phyloP scores from a whole-genome alignment of 768 basidiomycete genomes.

The Nidularia pulvinata region DNA sequence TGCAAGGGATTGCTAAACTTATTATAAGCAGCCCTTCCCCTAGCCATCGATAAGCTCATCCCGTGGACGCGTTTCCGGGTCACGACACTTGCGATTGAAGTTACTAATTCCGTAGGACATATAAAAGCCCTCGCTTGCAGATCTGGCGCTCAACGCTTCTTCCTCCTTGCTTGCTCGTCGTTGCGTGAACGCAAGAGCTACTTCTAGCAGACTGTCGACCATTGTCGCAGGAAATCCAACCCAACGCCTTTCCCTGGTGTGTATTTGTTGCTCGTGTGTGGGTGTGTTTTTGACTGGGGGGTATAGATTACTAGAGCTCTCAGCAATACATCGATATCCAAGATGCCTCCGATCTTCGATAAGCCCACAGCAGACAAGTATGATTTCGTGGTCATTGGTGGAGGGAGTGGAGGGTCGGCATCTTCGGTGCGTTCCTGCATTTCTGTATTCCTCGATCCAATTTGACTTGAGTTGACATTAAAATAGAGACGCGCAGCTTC shows the following conservation, averaged over 20 bases:
- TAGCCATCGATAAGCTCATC: too few relatives aligned
- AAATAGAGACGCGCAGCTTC: constrained; percentile 83
- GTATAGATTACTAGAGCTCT: constrained; percentile 35
- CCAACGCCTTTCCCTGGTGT: constrained; percentile 4
- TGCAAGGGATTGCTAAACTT: too few relatives aligned
- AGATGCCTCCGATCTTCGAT: constrained; percentile 71
- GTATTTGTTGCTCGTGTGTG: background rate
- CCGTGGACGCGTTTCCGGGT: too few relatives aligned
- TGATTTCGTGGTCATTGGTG: constrained; percentile 89
- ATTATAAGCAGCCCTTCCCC: too few relatives aligned
- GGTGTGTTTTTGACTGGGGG: background rate
- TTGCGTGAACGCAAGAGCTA: background rate
- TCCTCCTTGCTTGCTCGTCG: constrained; percentile 1
- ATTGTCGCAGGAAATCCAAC: background rate
- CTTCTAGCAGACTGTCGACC: background rate
- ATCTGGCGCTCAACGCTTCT: background rate
- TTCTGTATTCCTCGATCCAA: background rate
- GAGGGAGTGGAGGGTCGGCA: constrained; percentile 92
- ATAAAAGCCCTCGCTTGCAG: background rate
- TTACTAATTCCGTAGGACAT: too few relatives aligned
- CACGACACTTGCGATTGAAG: too few relatives aligned
- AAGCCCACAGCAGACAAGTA: constrained; percentile 66
- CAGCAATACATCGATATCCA: constrained; percentile 28
- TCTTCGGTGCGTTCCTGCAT: constrained; percentile 60
- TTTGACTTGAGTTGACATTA: background rate